These are phyloP conservation scores for Cyberlindnera mrakii DNA, from an alignment of 805 yeast species.

Conservation along the genomic window DNA sequence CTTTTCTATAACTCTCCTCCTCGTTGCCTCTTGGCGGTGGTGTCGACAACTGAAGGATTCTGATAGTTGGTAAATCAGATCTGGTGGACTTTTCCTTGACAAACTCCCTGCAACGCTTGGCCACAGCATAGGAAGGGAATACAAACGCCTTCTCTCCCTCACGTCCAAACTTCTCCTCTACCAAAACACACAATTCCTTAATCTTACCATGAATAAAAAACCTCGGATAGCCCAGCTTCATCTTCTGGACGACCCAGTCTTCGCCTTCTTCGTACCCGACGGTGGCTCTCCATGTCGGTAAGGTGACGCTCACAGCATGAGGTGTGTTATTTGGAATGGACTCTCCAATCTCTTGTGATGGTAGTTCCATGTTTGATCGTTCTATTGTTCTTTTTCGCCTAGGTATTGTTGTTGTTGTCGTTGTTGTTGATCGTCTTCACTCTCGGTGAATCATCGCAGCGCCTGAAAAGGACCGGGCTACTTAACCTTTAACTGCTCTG, in stretches of 20 bases:
- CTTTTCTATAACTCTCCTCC: slow-evolving; percentile 54
- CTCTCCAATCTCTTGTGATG: slow-evolving; percentile 50
- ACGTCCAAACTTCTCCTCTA: slow-evolving; percentile 70
- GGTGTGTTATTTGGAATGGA: slow-evolving; percentile 86
- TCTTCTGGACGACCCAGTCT: slow-evolving; percentile 66
- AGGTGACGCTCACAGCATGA: slow-evolving; percentile 91
- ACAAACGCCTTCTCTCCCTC: slow-evolving; percentile 70
- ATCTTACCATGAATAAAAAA: slow-evolving; percentile 65
- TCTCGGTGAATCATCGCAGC: not conserved
- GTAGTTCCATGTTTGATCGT: slow-evolving; percentile 6
- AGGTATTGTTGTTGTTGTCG: not conserved
- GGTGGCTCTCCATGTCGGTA: slow-evolving; percentile 93
- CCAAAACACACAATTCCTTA: slow-evolving; percentile 44
- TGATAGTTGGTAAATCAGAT: slow-evolving; percentile 30
- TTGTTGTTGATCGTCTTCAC: not conserved
- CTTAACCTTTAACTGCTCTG: not conserved
- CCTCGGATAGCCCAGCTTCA: slow-evolving; percentile 88
- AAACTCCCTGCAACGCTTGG: slow-evolving; percentile 81
- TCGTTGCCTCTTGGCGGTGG: slow-evolving; percentile 56
- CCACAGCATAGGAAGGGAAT: slow-evolving; percentile 73
- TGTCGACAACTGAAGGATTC: slow-evolving; percentile 71
- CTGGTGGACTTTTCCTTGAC: slow-evolving; percentile 38
- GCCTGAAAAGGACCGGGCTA: not conserved
- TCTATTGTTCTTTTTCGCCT: not conserved
- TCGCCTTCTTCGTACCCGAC: slow-evolving; percentile 92